Conservation (phyloP, 2,329 filamentous ascomycete species). For the Trichoderma pleuroti region DNA sequence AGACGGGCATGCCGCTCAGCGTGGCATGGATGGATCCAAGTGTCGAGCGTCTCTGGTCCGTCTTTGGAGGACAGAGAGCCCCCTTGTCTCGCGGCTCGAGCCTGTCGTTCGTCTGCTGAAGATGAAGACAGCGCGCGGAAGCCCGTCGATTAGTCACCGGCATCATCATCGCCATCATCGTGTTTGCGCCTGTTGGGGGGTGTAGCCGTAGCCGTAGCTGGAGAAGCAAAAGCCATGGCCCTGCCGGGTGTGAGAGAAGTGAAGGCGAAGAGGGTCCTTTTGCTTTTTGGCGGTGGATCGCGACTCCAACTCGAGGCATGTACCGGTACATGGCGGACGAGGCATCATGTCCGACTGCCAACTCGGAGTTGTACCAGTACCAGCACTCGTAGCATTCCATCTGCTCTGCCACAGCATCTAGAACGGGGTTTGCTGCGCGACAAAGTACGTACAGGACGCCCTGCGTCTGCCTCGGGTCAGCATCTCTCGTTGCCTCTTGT, state of each 20-base stretch:
- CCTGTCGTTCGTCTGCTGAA: neutral
- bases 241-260: neutral
- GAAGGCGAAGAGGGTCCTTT: neutral
- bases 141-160: neutral
- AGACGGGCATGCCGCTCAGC: slow-evolving; percentile 13
- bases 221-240: neutral
- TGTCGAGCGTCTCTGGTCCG: neutral
- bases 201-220: neutral
- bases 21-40: slow-evolving; percentile 11
- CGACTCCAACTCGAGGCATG: neutral
- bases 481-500: neutral
- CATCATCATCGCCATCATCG: neutral
- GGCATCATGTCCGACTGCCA: neutral
- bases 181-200: neutral
- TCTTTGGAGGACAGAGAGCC: no score
- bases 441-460: slow-evolving; percentile 17
- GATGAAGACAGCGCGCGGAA: neutral
- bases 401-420: neutral
- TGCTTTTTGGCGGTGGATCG: neutral
- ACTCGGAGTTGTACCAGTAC: neutral
- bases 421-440: slow-evolving; percentile 16
- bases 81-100: neutral
- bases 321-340: neutral
- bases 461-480: slow-evolving; percentile 16
- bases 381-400: neutral